Evolutionary conservation across 2,329 filamentous ascomycete species (phyloP), one percentile per base, ranked within the genome.

Genomic region (Alternaria gaisen): DNA sequence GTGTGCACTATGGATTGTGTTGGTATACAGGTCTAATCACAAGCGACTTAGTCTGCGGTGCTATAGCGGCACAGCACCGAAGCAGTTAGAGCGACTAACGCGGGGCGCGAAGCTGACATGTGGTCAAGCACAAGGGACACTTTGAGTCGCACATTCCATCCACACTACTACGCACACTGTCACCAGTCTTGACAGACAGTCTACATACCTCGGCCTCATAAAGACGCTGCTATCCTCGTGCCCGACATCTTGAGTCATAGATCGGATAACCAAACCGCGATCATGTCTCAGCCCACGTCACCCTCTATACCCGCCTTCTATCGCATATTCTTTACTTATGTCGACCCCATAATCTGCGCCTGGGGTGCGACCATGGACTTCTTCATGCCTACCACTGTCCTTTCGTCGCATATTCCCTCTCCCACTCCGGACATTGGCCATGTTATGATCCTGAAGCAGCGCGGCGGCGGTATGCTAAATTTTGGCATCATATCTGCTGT

Each of bases 361-460:
- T 72, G 63, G 65, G 72, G 68, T 50, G 68, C 72, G 5, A 74
- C 69, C 55, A 67, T 74, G 61, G 72, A 75, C 61, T 66, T 72
- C 50, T 72, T 72, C 58, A 48, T 60, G 16, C 68, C 67, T 1
- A 48, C 51, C 9, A 56, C 68, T 40, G 68, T 74, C 22, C 65
- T 72, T 1, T 65, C 58, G 5, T 67, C 69, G 10, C 64, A 67
- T 28, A 63, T 73, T 11, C 67, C 68, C 30, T 53, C 52, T 11
- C 61, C 66, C 5, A 53, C 43, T 1, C 64, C 63, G 3, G 69
- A 73, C 38, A 66, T 68, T 26, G 70, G 69, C 6, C 68, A 73
- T 44, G 46, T 51, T 48, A 70, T 74, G 69, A 66, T 75, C 12
- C 69, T 75, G 11, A 64, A 62, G 42, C 70, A 75, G 41, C 68